phyloP scores from a whole-genome alignment of 495 filamentous ascomycete genomes.

The Gamarada debralockiae region DNA sequence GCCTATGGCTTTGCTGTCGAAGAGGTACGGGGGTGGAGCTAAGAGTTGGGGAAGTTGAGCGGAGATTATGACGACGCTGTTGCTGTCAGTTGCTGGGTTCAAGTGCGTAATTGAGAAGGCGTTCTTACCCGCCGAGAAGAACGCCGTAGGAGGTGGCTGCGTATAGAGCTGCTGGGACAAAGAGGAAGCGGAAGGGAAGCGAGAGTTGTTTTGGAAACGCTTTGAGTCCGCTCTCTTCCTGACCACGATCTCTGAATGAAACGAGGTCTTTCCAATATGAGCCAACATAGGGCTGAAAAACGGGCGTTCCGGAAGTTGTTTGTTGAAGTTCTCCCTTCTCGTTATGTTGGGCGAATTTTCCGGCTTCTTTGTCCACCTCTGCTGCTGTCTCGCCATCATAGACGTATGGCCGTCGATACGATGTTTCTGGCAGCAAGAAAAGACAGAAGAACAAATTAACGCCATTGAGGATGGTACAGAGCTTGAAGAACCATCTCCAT shows the following conservation, averaged over 20 bases:
- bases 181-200: slow-evolving; percentile 32
- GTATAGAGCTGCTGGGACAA: slow-evolving; percentile 21
- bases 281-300: slow-evolving; percentile 25
- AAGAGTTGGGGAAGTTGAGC: slow-evolving; percentile 46
- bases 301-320: slow-evolving; percentile 5
- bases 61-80: slow-evolving; percentile 48
- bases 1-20: slow-evolving; percentile 41
- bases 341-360: slow-evolving; percentile 13
- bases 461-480: slow-evolving; percentile 50
- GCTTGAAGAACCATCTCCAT: slow-evolving; percentile 51
- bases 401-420: slow-evolving; percentile 37
- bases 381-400: slow-evolving; percentile 27
- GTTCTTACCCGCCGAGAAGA: slow-evolving; percentile 37
- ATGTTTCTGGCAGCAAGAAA: slow-evolving; percentile 50
- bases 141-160: slow-evolving; percentile 31
- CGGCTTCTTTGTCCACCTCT: slow-evolving; percentile 27
- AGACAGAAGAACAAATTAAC: slow-evolving; percentile 39
- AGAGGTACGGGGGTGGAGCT: slow-evolving; percentile 47
- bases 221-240: slow-evolving; percentile 6
- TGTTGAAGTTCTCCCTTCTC: background rate
- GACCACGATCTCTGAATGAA: slow-evolving; percentile 17
- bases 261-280: slow-evolving; percentile 32
- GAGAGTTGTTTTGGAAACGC: slow-evolving; percentile 23
- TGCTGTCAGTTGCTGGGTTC: slow-evolving; percentile 8
- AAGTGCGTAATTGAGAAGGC: slow-evolving; percentile 30